Conservation (phyloP, 305 asterid genomes). For the Fraxinus dipetala region DNA sequence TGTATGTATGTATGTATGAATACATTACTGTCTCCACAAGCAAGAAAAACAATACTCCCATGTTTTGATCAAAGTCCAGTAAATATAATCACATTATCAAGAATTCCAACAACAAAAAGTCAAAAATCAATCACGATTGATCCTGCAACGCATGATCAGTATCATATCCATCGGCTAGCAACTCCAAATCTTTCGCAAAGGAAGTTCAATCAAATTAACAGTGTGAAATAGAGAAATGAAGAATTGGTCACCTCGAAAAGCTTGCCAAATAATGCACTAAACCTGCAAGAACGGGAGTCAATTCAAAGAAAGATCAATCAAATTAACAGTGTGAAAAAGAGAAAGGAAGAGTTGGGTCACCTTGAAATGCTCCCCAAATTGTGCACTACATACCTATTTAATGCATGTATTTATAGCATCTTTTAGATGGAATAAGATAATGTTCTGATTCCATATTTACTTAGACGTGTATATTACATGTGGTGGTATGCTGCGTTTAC, state of each 20-base stretch:
- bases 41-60: constrained; percentile 7
- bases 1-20: no score
- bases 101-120: not conserved
- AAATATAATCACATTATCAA: not conserved
- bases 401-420: constrained; percentile 14
- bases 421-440: not conserved
- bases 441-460: constrained; percentile 33
- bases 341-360: constrained; percentile 13
- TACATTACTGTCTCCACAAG: not conserved
- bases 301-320: not conserved
- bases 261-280: not conserved
- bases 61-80: not conserved
- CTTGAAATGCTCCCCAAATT: constrained; percentile 19
- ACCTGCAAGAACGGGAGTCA: not conserved
- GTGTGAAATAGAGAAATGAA: not conserved
- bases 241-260: not conserved
- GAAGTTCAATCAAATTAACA: not conserved
- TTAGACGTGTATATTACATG: constrained; percentile 28
- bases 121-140: not conserved
- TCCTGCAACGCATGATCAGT: not conserved
- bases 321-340: not conserved
- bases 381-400: constrained; percentile 5
- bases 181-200: not conserved
- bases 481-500: not conserved
- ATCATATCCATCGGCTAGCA: constrained; percentile 2